Evolutionary conservation across 495 filamentous ascomycete genomes (phyloP), one percentile per base, ranked within the genome.

Genomic region (Annulohypoxylon stygium): DNA sequence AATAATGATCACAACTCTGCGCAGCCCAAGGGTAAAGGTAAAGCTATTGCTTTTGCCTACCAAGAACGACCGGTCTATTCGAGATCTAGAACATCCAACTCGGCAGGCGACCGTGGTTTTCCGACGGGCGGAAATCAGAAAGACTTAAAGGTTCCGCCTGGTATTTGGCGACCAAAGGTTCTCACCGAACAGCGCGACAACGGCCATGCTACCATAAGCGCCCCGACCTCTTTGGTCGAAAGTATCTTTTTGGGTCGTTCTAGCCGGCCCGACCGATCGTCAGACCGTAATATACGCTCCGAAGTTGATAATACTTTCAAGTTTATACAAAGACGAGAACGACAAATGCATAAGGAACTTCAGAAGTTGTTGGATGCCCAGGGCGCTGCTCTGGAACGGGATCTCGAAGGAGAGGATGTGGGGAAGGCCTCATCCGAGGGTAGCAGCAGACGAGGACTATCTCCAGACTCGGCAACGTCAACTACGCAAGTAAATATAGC

Each of bases 361-460:
- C 95, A 98, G 79, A 77, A 82, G 26, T 81, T 97, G 4, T 87
- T 98, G 30, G 94, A 98, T 81, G 92, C 92, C 0, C 95, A 98
- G 81, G 90, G 91, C 51, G 87, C 90, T 41, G 93, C 93, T 26
- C 84, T 97, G 41, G 82, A 75, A 85, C 88, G 23, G 81, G 82
- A 79, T 18, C 60, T 79, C 39, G 64, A 41, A 59, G 85, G 83
- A 48, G 88, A 84, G 70, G 82, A 67, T 12, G 8, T 43, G 1
- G 47, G 78, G 57, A 89, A 85, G 23, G 83, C 86, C 12, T 83
- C 84, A 2, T 76, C 81, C 2, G 61, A 75, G 30, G 68, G 74
- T 6, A 51, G 79, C 8, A 51, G 79, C 25, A 26, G 50, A 11
- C 64, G 53, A 48, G 45, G 12, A 0, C 8, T 16, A 36, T 65